Evolutionary conservation across 768 basidiomycete species (phyloP), one percentile per base, ranked within the genome.

Genomic region (Trametes cingulata): DNA sequence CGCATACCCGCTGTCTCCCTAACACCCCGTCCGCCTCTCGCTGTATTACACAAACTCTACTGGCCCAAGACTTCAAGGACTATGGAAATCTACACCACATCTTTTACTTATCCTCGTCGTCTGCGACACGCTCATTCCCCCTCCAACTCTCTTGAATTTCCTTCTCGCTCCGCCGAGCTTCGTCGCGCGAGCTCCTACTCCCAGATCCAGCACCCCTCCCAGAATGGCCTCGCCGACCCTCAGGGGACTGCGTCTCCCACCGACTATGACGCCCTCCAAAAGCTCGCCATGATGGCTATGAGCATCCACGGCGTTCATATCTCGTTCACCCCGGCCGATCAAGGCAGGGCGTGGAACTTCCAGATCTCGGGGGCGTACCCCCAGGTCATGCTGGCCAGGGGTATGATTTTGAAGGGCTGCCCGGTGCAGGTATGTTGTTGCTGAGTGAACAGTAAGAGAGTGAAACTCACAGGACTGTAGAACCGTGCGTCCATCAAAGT

Each of bases 71-170:
- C 49, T 42, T 20, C 52, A 61, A 62, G 67, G 64, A 67, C 71
- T 65, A 95, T 97, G 95, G 95, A 97, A 74, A 85, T 95, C 72
- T 96, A 95, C 84, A 91, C 93, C 56, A 91, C 92, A 67, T 91
- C 93, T 70, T 95, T 97, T 82, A 88, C 88, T 67, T 90, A 91
- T 78, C 93, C 93, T 70, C 89, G 91, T 78, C 82, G 88, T 73
- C 82, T 87, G 71, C 86, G 86, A 71, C 83, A 83, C 75, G 76
- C 80, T 78, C 85, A 82, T 75, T 84, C 86, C 59, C 77, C 82
- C 54, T 75, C 84, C 66, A 82, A 83, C 54, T 82, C 87, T 61
- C 78, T 87, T 77, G 87, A 90, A 74, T 83, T 83, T 68, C 71
- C 75, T 55, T 77, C 79, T 55, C 73, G 73, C 62, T 61, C 63